Conservation (phyloP, 306 rosid species). For the Gastrolobium bilobum region DNA sequence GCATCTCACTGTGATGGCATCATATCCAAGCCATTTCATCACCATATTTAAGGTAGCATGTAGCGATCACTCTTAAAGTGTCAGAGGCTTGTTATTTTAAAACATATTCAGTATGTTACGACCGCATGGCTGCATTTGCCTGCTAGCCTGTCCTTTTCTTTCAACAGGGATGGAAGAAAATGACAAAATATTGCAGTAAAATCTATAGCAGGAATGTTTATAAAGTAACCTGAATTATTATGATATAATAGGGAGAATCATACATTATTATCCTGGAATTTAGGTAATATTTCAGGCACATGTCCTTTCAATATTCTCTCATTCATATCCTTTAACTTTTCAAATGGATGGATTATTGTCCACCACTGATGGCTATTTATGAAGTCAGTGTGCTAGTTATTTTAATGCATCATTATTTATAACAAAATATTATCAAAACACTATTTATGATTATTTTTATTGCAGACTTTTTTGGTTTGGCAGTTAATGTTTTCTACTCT, state of each 20-base stretch:
- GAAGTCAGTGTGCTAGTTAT: conserved; percentile 22
- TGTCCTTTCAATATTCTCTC: conserved; percentile 17
- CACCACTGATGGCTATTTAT: not conserved
- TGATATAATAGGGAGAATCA: not conserved
- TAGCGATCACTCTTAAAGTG: conserved; percentile 33
- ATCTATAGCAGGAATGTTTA: conserved; percentile 32
- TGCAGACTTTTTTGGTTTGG: conserved; percentile 96
- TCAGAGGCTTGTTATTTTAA: conserved; percentile 11
- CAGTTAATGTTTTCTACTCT: conserved; percentile 75
- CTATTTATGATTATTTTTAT: conserved; percentile 36
- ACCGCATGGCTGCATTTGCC: conserved; percentile 18
- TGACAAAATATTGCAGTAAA: conserved; percentile 12
- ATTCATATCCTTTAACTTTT: conserved; percentile 6
- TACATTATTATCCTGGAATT: conserved; percentile 17
- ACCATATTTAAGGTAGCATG: conserved; percentile 9
- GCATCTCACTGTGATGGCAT: not conserved
- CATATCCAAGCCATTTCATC: conserved; percentile 13
- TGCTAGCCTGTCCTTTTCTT: conserved; percentile 22
- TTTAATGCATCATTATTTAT: conserved; percentile 27
- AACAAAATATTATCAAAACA: conserved; percentile 38
- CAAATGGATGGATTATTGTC: not conserved
- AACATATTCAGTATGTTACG: conserved; percentile 32
- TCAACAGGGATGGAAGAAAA: conserved; percentile 24
- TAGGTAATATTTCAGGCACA: conserved; percentile 9
- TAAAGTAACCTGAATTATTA: conserved; percentile 7